A percentile compares a stretch with the other conserved stretches of the same genome.
phyloP scores from a whole-genome alignment of 305 asterid species.

The Solanum hybrid region DNA sequence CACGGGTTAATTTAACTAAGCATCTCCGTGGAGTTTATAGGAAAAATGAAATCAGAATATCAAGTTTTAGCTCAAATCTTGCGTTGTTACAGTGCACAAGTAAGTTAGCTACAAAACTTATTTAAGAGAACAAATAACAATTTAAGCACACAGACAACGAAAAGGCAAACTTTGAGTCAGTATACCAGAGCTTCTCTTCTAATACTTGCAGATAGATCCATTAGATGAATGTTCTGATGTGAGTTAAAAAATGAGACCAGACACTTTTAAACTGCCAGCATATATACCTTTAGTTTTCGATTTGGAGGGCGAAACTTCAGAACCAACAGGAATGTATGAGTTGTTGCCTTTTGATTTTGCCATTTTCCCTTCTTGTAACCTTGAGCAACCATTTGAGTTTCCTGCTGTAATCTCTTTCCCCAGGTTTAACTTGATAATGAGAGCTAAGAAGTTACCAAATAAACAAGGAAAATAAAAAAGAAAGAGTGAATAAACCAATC shows the following conservation, averaged over 20 bases:
- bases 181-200: not conserved
- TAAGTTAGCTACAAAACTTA: not conserved
- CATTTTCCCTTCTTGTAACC: slow-evolving; percentile 4
- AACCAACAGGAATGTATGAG: slow-evolving; percentile 20
- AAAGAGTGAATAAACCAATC: not conserved
- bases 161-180: not conserved
- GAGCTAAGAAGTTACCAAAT: slow-evolving; percentile 6
- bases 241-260: not conserved
- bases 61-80: not conserved
- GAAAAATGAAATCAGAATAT: not conserved
- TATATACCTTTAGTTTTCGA: slow-evolving; percentile 32
- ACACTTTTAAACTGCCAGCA: not conserved
- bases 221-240: not conserved
- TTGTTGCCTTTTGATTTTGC: slow-evolving; percentile 20
- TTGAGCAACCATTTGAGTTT: slow-evolving; percentile 3
- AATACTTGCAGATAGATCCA: not conserved
- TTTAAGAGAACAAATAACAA: not conserved
- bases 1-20: not conserved
- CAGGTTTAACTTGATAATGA: slow-evolving; percentile 9
- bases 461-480: not conserved
- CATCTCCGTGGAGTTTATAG: not conserved
- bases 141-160: not conserved
- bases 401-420: not conserved
- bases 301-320: slow-evolving; percentile 25
- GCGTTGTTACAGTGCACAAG: not conserved